Evolutionary conservation across 2,329 filamentous ascomycete species (phyloP).

Genomic region (Cordyceps cateniannulata): DNA sequence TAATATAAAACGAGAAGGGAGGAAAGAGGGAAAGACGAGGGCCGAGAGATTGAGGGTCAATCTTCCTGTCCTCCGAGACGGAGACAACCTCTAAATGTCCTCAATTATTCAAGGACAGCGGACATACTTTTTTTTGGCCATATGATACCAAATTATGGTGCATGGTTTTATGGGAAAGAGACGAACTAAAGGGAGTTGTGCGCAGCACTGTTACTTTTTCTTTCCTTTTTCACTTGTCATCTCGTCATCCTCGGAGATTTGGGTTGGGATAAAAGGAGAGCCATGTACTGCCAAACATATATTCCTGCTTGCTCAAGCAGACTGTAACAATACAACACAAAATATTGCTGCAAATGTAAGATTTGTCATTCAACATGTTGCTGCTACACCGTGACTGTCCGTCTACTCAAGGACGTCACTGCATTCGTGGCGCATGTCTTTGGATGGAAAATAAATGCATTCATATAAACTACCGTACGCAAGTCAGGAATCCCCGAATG

Average conservation of each 20-base stretch:
- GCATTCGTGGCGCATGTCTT: too few relatives aligned
- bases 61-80: too few relatives aligned
- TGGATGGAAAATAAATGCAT: neutral
- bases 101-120: too few relatives aligned
- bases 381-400: neutral
- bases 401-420: too few relatives aligned
- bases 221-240: neutral
- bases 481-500: slow-evolving; percentile 1
- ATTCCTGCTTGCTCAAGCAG: neutral
- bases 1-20: neutral
- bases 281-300: neutral
- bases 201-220: neutral
- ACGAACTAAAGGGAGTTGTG: neutral
- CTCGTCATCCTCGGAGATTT: neutral
- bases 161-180: neutral
- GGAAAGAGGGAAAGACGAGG: neutral
- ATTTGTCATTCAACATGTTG: neutral
- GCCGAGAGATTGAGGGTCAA: too few relatives aligned
- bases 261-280: neutral
- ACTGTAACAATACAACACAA: slow-evolving; percentile 9
- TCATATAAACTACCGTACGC: neutral
- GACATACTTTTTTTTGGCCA: neutral
- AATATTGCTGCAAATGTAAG: neutral
- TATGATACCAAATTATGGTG: neutral
- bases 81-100: too few relatives aligned